Base-by-base conservation (phyloP, 2,329 filamentous ascomycete species). In the Hypoxylon sp. region DNA sequence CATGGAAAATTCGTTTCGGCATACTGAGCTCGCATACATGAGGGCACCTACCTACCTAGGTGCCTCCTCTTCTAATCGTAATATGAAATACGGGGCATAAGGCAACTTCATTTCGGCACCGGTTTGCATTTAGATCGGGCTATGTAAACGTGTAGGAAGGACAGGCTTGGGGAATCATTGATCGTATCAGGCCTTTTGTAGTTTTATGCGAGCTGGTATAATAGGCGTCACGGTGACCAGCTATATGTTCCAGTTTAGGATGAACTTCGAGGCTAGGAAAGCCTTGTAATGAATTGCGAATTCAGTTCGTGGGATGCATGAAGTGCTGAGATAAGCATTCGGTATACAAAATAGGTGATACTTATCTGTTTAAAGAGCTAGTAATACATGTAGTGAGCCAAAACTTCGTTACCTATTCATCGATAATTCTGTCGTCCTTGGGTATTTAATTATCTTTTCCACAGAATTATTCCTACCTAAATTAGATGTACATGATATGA, bases 121-220 rank as follows among this genome's bases (percentile, higher is more conserved):
- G 42, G 49, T 27, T 49, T 51, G 46, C 46, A 51, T 53, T 51
- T 38, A 44, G 35, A 37, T 20, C 30, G 16, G 38, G 25, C 47
- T 31, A 44, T 36, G 19, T 19, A 41, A 17, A 46, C 32, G 36
- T 55, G 29, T 35, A 41, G 34, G 32, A 29, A 51, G 45, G 32
- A 41, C n/a, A 37, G 31, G 35, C 26, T 13, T 34, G 13, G 34
- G 47, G 51, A 26, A 29, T 53, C 51, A 31, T 43, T 37, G 44
- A 35, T 38, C 42, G 20, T 44, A 31, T 25, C 26, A 36, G 31
- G 36, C 19, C 19, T 32, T 46, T 45, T 26, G 32, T 25, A 27
- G 8, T 21, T 37, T 21, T 19, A 19, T 27, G 13, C n/a, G 30
- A 36, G 34, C 23, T 41, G 11, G 7, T n/a, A 23, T 37, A 20